These are phyloP conservation scores for Basipetospora sp. DNA, from an alignment of 2,329 filamentous ascomycete species.

Conservation along the genomic window DNA sequence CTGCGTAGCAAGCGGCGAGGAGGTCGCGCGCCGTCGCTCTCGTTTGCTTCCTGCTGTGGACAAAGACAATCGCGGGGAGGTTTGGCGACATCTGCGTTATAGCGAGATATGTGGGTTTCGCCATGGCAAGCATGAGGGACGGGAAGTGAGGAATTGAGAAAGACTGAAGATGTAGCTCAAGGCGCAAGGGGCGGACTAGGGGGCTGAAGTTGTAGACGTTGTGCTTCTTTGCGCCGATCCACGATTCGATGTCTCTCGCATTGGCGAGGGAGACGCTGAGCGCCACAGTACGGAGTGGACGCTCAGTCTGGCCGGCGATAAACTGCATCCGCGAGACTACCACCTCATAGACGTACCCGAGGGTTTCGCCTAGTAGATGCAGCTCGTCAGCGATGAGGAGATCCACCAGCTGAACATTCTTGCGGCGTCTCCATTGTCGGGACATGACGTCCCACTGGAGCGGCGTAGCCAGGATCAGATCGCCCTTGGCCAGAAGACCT, in stretches of 20 bases:
- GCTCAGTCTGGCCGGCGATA: slow-evolving; percentile 76
- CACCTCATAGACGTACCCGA: slow-evolving; percentile 85
- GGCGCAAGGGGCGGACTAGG: slow-evolving; percentile 69
- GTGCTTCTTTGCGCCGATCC: slow-evolving; percentile 95
- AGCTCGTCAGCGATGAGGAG: slow-evolving; percentile 91
- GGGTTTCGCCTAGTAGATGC: slow-evolving; percentile 75
- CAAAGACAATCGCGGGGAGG: slow-evolving; percentile 82
- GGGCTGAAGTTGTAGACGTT: slow-evolving; percentile 98
- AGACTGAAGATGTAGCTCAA: slow-evolving; percentile 89
- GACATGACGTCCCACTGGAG: slow-evolving; percentile 92
- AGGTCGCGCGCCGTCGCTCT: slow-evolving; percentile 76
- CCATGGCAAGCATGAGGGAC: slow-evolving; percentile 96
- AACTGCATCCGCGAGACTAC: slow-evolving; percentile 97
- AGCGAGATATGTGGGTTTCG: slow-evolving; percentile 78
- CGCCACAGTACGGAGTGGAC: slow-evolving; percentile 72
- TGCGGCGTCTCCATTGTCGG: slow-evolving; percentile 87
- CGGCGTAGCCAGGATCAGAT: slow-evolving; percentile 84
- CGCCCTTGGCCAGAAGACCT: slow-evolving; percentile 71
- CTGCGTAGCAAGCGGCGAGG: slow-evolving; percentile 70
- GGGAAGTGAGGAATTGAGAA: slow-evolving; percentile 95
- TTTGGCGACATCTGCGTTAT: slow-evolving; percentile 77
- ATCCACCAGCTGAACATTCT: slow-evolving; percentile 81
- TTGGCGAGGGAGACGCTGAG: slow-evolving; percentile 86
- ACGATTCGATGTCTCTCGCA: slow-evolving; percentile 85
- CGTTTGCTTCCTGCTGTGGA: slow-evolving; percentile 85